Evolutionary conservation across 2,329 filamentous ascomycete species (phyloP).

Genomic region (Sordariomycetes sp.): DNA sequence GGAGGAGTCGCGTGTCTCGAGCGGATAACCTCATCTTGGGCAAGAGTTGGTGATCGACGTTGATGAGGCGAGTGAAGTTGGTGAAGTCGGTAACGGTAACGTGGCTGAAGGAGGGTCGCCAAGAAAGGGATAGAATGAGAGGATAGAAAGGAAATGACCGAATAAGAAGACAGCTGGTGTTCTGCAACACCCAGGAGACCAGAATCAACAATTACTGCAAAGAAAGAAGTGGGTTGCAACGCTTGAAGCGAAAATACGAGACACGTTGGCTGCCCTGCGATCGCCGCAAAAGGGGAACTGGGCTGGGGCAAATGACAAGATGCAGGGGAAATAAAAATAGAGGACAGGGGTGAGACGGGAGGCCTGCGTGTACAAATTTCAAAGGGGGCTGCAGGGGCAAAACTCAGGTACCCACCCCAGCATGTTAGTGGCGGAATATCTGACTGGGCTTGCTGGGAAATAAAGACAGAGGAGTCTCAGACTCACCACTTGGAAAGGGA

Average conservation of each 20-base stretch:
- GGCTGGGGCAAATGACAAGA: not conserved
- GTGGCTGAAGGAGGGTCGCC: not conserved
- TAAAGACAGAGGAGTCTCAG: too few relatives aligned
- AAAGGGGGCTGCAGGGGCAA: not conserved
- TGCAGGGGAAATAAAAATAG: not conserved
- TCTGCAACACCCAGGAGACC: not conserved
- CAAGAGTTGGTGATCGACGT: not conserved
- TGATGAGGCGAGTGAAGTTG: not conserved
- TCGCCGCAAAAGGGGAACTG: not conserved
- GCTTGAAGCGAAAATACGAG: not conserved
- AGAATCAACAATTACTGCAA: not conserved
- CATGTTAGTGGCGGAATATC: too few relatives aligned
- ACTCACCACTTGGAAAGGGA: too few relatives aligned
- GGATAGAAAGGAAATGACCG: not conserved
- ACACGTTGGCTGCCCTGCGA: not conserved
- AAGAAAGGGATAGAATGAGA: not conserved
- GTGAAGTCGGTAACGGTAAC: not conserved
- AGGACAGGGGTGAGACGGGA: not conserved
- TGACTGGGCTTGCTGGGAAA: too few relatives aligned
- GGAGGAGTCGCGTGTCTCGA: constrained; percentile 41
- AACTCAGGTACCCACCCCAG: not conserved
- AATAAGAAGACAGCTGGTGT: not conserved
- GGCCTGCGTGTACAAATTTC: not conserved
- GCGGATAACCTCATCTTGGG: constrained; percentile 48
- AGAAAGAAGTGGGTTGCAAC: not conserved